Base-by-base conservation (phyloP, 805 yeast genomes). In the Priceomyces melissophilus region DNA sequence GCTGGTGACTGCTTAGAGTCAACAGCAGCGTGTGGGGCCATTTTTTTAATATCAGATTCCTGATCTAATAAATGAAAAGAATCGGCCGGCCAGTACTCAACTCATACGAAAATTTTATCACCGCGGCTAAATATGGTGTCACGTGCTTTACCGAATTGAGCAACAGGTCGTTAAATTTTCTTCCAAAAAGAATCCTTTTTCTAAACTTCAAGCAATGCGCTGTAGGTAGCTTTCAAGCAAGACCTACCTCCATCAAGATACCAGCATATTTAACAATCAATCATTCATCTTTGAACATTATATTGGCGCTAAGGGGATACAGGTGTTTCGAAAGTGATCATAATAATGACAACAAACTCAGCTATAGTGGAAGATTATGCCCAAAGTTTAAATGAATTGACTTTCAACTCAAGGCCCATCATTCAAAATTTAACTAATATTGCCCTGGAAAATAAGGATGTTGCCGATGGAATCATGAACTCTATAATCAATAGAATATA, bases 381-480 rank as follows among this genome's bases (percentile, higher is more conserved):
- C 32, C 76, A 76, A 48, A 80, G 89, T 26, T 69, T 91, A 32
- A 75, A 75, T 27, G 93, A 87, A 43, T 71, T 93, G 45, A 87
- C 96, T 3, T 84, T 84, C 65, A 90, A 89, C 61, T 87, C 96
- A 6, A 74, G 88, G 44, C 97, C 97, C 9, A 86, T 90, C 40
- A 93, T 93, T 45, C 83, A 86, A 30, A 84, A 81, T 33, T 72
- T 90, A 53, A 93, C 98, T 7, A 73, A 78, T 31, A 77, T 89
- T 40, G 98, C 99, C 2, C 85, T 79, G 51, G 98, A 93, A 57
- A 87, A 88, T 58, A 75, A 80, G 14, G 76, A 77, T 34, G 79
- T 77, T 40, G 96, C 97, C 7, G 78, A 79, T 39, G 86, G 82
- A 37, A 86, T 93, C 32, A 78, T 86, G 12, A 77, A 78, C 40